Conservation (phyloP, 805 yeast species). For the Barnettozyma sp. region DNA sequence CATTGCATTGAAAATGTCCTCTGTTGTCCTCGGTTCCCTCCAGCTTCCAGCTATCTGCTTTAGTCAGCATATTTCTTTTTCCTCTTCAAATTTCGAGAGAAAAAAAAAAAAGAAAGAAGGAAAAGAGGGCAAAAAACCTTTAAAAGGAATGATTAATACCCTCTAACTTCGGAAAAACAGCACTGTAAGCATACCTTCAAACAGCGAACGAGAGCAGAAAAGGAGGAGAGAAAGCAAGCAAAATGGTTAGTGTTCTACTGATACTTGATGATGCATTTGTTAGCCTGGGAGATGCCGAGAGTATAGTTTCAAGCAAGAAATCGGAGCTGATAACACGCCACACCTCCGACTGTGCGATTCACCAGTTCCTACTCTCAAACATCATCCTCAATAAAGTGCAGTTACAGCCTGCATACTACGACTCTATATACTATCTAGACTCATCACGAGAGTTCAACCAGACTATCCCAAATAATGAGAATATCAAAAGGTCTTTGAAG, state of each 20-base stretch:
- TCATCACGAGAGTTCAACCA: constrained; percentile 15
- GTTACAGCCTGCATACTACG: constrained; percentile 18
- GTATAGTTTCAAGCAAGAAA: constrained; percentile 15
- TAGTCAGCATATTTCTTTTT: constrained; percentile 3
- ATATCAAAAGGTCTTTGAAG: constrained; percentile 20
- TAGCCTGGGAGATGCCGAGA: constrained; percentile 20
- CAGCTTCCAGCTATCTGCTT: too few relatives aligned
- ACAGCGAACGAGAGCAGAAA: too few relatives aligned
- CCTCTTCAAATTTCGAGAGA: neutral
- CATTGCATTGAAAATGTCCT: too few relatives aligned
- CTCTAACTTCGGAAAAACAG: neutral
- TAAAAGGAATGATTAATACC: neutral
- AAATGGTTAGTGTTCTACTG: constrained; percentile 21
- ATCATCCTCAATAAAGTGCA: constrained; percentile 21
- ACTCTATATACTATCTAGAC: constrained; percentile 23
- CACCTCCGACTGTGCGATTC: constrained; percentile 10
- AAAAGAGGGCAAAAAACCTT: neutral
- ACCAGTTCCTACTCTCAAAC: constrained; percentile 24
- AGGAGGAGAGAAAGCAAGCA: too few relatives aligned
- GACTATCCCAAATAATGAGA: constrained; percentile 22
- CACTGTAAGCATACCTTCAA: too few relatives aligned
- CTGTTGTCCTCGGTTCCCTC: too few relatives aligned
- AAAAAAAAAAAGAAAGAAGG: neutral
- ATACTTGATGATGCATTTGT: constrained; percentile 23
- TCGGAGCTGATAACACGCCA: constrained; percentile 12